Base-by-base conservation (phyloP, 177 flowering plant species). In the Vitis hybrid region DNA sequence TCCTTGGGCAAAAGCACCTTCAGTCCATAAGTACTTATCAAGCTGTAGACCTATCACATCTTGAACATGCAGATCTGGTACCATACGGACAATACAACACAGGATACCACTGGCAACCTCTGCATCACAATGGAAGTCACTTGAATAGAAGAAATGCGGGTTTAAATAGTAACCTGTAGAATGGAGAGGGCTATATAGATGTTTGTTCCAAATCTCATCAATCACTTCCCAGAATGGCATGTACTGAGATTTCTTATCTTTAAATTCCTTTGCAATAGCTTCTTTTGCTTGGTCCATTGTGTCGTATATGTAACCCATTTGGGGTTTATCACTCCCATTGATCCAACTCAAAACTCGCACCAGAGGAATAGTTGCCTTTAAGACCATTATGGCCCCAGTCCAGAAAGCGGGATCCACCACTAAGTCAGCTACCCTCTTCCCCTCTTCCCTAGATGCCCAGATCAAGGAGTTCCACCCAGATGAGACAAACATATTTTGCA, bases 231-330 rank as follows among this genome's bases (percentile, higher is more conserved):
- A 87, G 49, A 77, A 71, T 4, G 77, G 81, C 64, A 21, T 14
- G 69, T 83, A 84, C 59, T 69, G 62, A 11, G 71, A 15, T 70
- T 73, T 66, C 53, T 69, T 76, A 62, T 65, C 46, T 46, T 69
- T 52, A 58, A 79, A 78, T 53, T 77, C 83, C 57, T 55, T 54
- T 63, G 72, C 65, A 53, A 88, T 83, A 0, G 74, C 71, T 61
- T 88, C 91, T 68, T 88, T 88, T 11, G 74, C 80, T 46, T 84
- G 87, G 57, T 86, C 91, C 74, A 88, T 80, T 1, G 87, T 79
- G 64, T 88, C 91, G 41, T 88, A 88, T 57, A 86, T 78, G 78
- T 63, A 77, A 55, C 83, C 88, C 56, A 79, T 41, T 67, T 76
- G 73, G 21, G 78, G 78, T 52, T 71, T 78, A 53, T 63, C 48